Percentiles rank a stretch among this genome's conserved stretches.
Conservation (phyloP, 306 rosid species). For the Sphenostylis stenocarpa region DNA sequence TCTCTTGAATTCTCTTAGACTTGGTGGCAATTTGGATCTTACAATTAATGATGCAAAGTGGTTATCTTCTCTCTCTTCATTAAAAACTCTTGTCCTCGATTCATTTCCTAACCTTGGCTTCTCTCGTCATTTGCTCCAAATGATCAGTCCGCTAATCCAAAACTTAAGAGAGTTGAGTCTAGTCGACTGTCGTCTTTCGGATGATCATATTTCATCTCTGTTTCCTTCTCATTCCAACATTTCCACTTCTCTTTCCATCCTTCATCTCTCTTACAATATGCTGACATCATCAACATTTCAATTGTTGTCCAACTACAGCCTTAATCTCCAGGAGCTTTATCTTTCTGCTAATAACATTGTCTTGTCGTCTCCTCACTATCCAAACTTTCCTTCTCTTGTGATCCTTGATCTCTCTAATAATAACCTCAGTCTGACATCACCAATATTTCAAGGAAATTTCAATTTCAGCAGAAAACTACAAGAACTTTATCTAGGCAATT, state of each 20-base stretch:
- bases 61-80: not conserved
- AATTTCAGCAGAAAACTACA: not conserved
- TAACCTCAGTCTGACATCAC: not conserved
- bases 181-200: not conserved
- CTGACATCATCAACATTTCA: not conserved
- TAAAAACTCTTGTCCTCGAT: not conserved
- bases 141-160: not conserved
- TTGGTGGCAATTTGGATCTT: not conserved
- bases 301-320: not conserved
- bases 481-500: not conserved
- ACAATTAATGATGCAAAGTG: not conserved
- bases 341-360: not conserved
- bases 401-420: not conserved
- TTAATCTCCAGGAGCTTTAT: not conserved
- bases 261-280: not conserved
- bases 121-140: not conserved
- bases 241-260: not conserved
- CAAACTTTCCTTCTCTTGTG: too few relatives aligned
- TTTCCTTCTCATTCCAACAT: not conserved
- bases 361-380: not conserved
- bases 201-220: not conserved
- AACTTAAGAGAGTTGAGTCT: not conserved
- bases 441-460: not conserved
- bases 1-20: not conserved
- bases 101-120: not conserved